Evolutionary conservation across 2,329 filamentous ascomycete genomes (phyloP).

Genomic region (Fusarium verticillioides): DNA sequence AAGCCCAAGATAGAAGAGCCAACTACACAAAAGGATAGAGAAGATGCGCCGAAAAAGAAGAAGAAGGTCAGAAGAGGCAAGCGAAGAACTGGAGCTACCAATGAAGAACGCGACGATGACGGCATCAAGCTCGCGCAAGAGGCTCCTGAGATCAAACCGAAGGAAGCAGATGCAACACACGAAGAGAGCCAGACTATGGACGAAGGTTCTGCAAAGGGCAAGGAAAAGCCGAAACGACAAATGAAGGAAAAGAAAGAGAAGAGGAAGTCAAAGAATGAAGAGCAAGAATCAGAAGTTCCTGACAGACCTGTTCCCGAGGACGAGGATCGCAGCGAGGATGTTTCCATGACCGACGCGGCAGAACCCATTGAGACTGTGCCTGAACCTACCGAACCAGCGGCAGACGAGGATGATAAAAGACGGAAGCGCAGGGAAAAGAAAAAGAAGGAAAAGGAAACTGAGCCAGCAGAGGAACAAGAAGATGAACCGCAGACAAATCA

Average conservation of each 20-base stretch:
- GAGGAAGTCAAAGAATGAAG: conserved; percentile 14
- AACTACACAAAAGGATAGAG: conserved; percentile 9
- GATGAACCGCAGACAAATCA: conserved; percentile 46
- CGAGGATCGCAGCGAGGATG: conserved; percentile 34
- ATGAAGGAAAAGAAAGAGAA: conserved; percentile 22
- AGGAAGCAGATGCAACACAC: conserved; percentile 48
- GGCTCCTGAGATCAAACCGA: conserved; percentile 26
- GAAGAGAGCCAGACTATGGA: conserved; percentile 43
- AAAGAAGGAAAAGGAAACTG: conserved; percentile 44
- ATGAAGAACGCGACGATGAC: conserved; percentile 27
- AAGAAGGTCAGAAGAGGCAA: conserved; percentile 42
- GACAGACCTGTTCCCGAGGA: background rate
- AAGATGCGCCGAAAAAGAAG: conserved; percentile 40
- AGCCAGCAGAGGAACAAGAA: conserved; percentile 36
- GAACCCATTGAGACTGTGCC: background rate
- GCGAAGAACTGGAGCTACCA: conserved; percentile 28
- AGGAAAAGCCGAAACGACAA: conserved; percentile 28
- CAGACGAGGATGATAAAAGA: conserved; percentile 20
- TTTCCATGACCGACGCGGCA: conserved; percentile 38
- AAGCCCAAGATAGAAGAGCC: conserved; percentile 47
- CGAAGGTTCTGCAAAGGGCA: conserved; percentile 43
- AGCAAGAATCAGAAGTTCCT: conserved; percentile 22
- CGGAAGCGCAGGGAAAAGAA: conserved; percentile 48
- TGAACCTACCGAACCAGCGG: background rate
- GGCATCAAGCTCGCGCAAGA: conserved; percentile 14